Base-by-base conservation (phyloP, 768 basidiomycete genomes). In the Butyriboletus loyo region DNA sequence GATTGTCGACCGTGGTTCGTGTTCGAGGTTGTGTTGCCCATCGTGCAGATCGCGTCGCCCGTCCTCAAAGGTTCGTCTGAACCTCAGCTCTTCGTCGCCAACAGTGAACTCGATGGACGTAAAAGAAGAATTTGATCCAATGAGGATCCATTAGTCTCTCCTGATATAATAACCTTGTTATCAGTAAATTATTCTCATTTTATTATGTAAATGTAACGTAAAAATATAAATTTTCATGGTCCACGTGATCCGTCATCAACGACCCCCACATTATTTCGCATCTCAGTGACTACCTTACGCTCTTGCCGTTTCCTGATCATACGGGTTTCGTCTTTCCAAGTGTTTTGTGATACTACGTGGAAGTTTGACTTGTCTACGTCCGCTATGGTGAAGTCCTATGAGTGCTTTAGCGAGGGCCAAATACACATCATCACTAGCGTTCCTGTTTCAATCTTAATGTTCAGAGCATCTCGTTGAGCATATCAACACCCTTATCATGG, bases 1-100 rank as follows among this genome's bases (percentile, higher is more conserved):
- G 68, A 65, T 25, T 62, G 62, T 53, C 68, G 56, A 43, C 56
- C 63, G 25, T 65, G 68, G 52, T 52, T 70, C 17, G 62, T 47
- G 44, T 68, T 67, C 30, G 68, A 69, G 34, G 70, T 57, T 31
- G 68, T 66, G 46, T 69, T 69, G 22, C 68, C 68, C 68, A 69
- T 69, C 66, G 68, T 55, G 52, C 45, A 45, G 56, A 57, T 60
- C 56, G 59, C 58, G 52, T 54, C 53, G 42, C 39, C 43, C 52
- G 67, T 51, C 46, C 40, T 52, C 52, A 30, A 54, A 42, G 46
- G 52, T 44, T 47, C 42, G 49, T 56, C 55, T 30, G 24, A 48
- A 31, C 37, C 46, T 55, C 49, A 49, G 51, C 49, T 54, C 58
- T 48, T 57, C 47, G 63, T 61, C 46, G 59, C 40, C 54, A 49